These are phyloP conservation scores for Podospora comata DNA, from an alignment of 495 filamentous ascomycete species.

Conservation along the genomic window DNA sequence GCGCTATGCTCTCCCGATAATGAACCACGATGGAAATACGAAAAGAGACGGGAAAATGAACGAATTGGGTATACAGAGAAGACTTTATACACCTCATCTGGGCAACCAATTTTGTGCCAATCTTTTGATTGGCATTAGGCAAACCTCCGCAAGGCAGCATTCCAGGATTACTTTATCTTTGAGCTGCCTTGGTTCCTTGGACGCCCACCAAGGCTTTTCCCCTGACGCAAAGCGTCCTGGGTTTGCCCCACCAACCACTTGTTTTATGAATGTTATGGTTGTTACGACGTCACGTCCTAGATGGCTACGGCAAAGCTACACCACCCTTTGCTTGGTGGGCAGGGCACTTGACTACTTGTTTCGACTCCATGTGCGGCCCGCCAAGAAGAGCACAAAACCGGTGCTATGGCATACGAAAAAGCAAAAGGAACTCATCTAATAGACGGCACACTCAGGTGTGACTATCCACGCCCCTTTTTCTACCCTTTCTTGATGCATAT, in stretches of 20 bases:
- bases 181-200: not conserved
- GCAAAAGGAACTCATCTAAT: slow-evolving; percentile 14
- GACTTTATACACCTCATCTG: not conserved
- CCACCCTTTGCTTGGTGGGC: slow-evolving; percentile 18
- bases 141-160: not conserved
- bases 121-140: not conserved
- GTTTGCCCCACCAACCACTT: not conserved
- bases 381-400: slow-evolving; percentile 12
- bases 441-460: slow-evolving; percentile 5
- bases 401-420: slow-evolving; percentile 18
- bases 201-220: slow-evolving; percentile 6
- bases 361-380: slow-evolving; percentile 6
- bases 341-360: slow-evolving; percentile 12
- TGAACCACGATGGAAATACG: not conserved
- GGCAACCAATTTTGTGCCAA: not conserved
- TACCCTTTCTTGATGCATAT: not conserved
- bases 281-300: slow-evolving; percentile 42
- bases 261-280: slow-evolving; percentile 39
- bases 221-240: not conserved
- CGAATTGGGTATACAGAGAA: slow-evolving; percentile 10
- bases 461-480: slow-evolving; percentile 5
- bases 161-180: not conserved
- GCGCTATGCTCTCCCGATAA: not conserved
- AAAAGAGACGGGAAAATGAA: not conserved
- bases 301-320: slow-evolving; percentile 33